Conservation (phyloP, 164 flowering plant species). For the Chimonanthus salicifolius region DNA sequence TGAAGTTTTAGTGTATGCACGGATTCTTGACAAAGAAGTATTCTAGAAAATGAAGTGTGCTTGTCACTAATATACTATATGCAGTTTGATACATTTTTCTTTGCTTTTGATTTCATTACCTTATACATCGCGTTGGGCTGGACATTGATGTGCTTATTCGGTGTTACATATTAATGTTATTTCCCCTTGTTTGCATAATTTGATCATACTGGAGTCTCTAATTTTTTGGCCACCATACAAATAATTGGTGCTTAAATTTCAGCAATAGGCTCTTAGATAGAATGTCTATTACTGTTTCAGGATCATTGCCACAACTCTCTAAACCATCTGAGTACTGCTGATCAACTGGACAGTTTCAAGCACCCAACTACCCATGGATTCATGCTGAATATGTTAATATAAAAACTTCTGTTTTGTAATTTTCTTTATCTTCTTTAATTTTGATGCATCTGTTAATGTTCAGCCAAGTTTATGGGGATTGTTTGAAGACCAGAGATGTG, state of each 20-base stretch:
- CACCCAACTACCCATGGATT: background rate
- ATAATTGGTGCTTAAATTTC: background rate
- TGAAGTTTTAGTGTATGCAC: too few relatives aligned
- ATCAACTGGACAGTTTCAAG: background rate
- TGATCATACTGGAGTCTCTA: background rate
- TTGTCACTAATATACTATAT: too few relatives aligned
- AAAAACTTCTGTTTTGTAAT: background rate
- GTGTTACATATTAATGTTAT: too few relatives aligned
- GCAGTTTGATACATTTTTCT: too few relatives aligned
- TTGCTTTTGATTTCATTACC: too few relatives aligned
- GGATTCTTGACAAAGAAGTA: too few relatives aligned
- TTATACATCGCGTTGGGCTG: too few relatives aligned
- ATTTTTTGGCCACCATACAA: background rate
- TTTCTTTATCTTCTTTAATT: conserved; percentile 3
- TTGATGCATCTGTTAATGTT: conserved; percentile 10
- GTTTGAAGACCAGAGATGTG: conserved; percentile 20
- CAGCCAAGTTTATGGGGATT: conserved; percentile 35
- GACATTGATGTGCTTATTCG: too few relatives aligned
- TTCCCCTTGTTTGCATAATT: too few relatives aligned
- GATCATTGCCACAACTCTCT: background rate
- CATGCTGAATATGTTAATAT: background rate
- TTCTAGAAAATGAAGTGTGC: too few relatives aligned
- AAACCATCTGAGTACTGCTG: background rate
- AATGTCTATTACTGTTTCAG: background rate
- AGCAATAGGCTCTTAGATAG: background rate